Evolutionary conservation across 371 early-diverging fungal species (phyloP).

Genomic region (Funneliformis caledonium): DNA sequence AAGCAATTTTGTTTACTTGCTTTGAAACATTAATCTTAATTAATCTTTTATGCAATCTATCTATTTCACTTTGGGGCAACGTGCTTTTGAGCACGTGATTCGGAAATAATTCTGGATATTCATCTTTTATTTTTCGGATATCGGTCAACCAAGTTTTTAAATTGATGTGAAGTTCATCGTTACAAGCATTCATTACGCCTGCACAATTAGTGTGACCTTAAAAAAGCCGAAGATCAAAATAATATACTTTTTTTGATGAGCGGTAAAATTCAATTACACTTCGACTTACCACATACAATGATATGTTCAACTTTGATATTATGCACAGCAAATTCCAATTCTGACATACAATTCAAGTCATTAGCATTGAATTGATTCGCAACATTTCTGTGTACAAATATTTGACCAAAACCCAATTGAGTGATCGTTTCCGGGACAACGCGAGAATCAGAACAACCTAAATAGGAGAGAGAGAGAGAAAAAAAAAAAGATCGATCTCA

Average conservation of each 20-base stretch:
- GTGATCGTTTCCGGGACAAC: conserved; percentile 65
- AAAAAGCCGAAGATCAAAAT: neutral
- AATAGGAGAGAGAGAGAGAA: no score
- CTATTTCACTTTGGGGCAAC: conserved; percentile 49
- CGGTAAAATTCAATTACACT: neutral
- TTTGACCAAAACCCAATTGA: conserved; percentile 75
- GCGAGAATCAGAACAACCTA: conserved; percentile 88
- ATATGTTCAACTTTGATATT: conserved; percentile 91
- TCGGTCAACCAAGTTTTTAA: conserved; percentile 49
- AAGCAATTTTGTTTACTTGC: conserved; percentile 74
- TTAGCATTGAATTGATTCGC: conserved; percentile 87
- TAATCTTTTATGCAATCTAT: conserved; percentile 56
- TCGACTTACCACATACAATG: conserved; percentile 79
- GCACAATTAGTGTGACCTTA: conserved; percentile 90
- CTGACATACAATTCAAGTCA: conserved; percentile 82
- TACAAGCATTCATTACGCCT: conserved; percentile 75
- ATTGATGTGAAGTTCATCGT: conserved; percentile 13
- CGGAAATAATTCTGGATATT: conserved; percentile 80
- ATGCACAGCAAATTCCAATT: conserved; percentile 92
- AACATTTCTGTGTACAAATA: conserved; percentile 96
- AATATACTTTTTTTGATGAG: neutral
- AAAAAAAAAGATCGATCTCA: neutral
- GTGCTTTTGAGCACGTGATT: conserved; percentile 60
- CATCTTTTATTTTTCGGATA: conserved; percentile 83
- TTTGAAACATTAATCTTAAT: conserved; percentile 79